Base-by-base conservation (phyloP, 768 basidiomycete genomes). In the Lactifluus volemus region DNA sequence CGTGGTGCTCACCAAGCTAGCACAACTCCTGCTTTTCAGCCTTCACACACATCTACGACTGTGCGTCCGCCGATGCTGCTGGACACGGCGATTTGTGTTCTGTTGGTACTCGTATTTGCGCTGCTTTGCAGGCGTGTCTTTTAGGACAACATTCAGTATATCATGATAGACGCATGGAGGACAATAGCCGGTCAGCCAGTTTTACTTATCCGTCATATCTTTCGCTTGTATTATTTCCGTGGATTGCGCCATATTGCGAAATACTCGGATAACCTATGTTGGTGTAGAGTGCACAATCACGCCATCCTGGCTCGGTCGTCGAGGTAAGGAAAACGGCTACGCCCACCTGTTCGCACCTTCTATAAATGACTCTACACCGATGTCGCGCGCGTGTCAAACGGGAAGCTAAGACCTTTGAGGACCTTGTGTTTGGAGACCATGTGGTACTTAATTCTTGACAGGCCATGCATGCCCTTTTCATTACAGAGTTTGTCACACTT, bases 41-140 rank as follows among this genome's bases (percentile, higher is more conserved):
- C 39, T 21, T 48, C 62, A 38, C 58, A 25, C 48, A 17, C 56
- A 25, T 48, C 21, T 41, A 8, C 36, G 34, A 21, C 52, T 11
- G 58, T 39, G 36, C 70, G 75, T 11, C 83, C 87, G 25, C 87
- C 87, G 25, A 68, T 89, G 29, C 71, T 89, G 25, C 75, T 92
- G 36, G 89, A 91, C 71, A 82, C 82, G 11, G 83, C 84, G 32
- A 91, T 92, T 61, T 84, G 85, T 70, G 76, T 90, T 51, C 75
- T 89, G 21, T 73, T 91, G 10, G 84, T 85, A 14, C 72, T 90
- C 59, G 78, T 85, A 51, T 80, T 86, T 67, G 84, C 81, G 38
- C 78, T 92, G 45, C 74, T 91, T 51, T 87, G 81, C 66, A 79
- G 85, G 61, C 78, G 87, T 69, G 72, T 80, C 59, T 65, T 80